phyloP scores from a whole-genome alignment of 768 basidiomycete genomes.

The Kwoniella europaea region DNA sequence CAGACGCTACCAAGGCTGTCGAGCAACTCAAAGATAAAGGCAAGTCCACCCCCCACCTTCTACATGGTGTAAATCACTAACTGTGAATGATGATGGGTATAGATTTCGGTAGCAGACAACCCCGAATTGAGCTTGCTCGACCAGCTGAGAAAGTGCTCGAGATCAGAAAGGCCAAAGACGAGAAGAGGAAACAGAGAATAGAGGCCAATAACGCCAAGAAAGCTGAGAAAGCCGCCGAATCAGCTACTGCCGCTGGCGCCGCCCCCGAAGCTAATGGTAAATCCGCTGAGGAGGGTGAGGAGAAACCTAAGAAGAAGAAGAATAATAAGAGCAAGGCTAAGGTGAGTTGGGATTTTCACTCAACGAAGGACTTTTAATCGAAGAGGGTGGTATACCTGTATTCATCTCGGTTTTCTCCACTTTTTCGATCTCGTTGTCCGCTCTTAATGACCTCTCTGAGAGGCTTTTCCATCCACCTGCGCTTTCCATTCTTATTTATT shows the following conservation, averaged over 20 bases:
- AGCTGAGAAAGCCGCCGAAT: conserved; percentile 27
- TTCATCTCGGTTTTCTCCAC: no score
- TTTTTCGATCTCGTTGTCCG: background rate
- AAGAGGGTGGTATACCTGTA: no score
- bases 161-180: conserved; percentile 36
- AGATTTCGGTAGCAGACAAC: conserved; percentile 59
- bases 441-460: no score
- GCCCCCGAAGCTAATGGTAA: conserved; percentile 36
- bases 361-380: no score
- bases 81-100: background rate
- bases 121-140: conserved; percentile 44
- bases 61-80: background rate
- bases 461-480: no score
- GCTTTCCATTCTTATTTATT: no score
- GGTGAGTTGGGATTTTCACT: conserved; percentile 14
- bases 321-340: conserved; percentile 21
- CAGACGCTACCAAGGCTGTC: conserved; percentile 51
- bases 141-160: conserved; percentile 49
- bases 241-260: conserved; percentile 26
- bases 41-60: conserved; percentile 24
- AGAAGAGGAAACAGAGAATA: conserved; percentile 40
- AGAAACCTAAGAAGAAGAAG: conserved; percentile 49
- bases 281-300: conserved; percentile 24
- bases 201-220: conserved; percentile 37
- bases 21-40: conserved; percentile 54